Conservation (phyloP, 441 rosid species). For the Erysimum cheiri region DNA sequence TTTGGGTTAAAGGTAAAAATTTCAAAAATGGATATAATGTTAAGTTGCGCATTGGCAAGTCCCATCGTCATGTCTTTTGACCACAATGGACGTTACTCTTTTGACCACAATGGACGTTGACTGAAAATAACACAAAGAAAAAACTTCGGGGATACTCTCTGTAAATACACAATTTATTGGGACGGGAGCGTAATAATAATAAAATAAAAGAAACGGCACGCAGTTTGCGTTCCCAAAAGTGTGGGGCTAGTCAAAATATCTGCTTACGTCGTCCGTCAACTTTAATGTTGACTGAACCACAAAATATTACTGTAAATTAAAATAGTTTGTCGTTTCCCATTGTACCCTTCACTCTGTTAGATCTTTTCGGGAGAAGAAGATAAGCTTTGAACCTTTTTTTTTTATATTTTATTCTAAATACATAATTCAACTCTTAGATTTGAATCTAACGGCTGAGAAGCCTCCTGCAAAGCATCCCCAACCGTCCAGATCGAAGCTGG, state of each 20-base stretch:
- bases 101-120: conserved; percentile 35
- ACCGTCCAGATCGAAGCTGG: conserved; percentile 48
- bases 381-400: conserved; percentile 21
- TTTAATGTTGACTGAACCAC: conserved; percentile 39
- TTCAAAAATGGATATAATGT: background rate
- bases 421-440: background rate
- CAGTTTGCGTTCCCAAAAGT: conserved; percentile 39
- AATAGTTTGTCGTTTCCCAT: conserved; percentile 37
- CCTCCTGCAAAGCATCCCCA: conserved; percentile 38
- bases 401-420: background rate
- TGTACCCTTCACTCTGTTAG: conserved; percentile 35
- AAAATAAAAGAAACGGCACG: conserved; percentile 36
- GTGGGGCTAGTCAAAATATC: conserved; percentile 29
- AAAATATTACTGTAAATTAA: too few species aligned
- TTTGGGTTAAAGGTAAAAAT: too few species aligned
- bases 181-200: background rate
- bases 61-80: conserved; percentile 34
- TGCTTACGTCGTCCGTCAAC: conserved; percentile 41
- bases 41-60: conserved; percentile 19
- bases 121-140: background rate
- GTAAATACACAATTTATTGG: conserved; percentile 14
- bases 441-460: conserved; percentile 45
- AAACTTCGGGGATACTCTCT: background rate
- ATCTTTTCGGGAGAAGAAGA: conserved; percentile 35
- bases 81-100: conserved; percentile 18